Evolutionary conservation across 805 yeast genomes (phyloP), one percentile per base, ranked within the genome.

Genomic region (Candida ficus): DNA sequence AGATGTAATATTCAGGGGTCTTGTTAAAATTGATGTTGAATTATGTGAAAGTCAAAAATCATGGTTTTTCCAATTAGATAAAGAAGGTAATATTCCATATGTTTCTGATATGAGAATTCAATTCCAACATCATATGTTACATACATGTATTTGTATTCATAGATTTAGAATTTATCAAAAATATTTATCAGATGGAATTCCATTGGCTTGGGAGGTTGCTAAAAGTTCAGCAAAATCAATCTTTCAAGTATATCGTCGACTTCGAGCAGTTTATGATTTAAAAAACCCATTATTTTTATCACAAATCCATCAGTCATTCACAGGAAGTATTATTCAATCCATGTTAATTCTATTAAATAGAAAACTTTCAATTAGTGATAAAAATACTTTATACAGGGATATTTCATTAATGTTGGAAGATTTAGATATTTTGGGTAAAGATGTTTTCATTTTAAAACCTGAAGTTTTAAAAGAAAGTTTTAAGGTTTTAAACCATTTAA

Each of bases 281-380:
- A 50, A 43, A 39, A 54, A 56, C 21, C 58, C 62, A 2, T 36
- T 50, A 29, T 60, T 60, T 29, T 40, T 60, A 14, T 45, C 63
- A 14, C 62, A 57, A 41, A 59, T 61, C 13, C 61, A 61, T 37
- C 66, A 62, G 37, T 28, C 58, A 0, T 62, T 60, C 44, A 54
- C 64, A 8, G 62, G 64, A 3, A 50, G 62, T 3, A 54, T 61
- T 21, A 51, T 60, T 11, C 66, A 60, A 40, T 54, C 62, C 3
- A 56, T 61, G 54, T 44, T 62, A 45, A 32, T 62, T 4, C 33
- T 60, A 31, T 42, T 60, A 23, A 49, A 49, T 32, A 38, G 41
- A 11, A 45, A 48, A n/a, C 37, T 53, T 30, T 38, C 54, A 2
- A 13, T 38, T 12, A 37, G 31, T 29, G 59, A 56, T 18, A 48